Evolutionary conservation across 345 rosid genomes (phyloP).

Genomic region (Lenwebbia sp.): DNA sequence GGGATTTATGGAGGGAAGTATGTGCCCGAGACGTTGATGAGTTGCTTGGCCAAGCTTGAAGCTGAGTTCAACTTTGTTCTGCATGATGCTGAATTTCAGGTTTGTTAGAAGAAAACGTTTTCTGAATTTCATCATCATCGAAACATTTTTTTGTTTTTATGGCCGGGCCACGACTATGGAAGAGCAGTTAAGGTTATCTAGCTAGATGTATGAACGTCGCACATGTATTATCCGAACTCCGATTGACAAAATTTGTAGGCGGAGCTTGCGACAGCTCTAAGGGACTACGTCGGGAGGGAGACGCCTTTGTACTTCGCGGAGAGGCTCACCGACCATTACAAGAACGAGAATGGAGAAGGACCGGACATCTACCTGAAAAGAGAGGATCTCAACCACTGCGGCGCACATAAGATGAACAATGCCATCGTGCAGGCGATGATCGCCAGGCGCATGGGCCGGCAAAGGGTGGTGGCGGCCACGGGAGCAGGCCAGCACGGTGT

Average conservation of each 20-base stretch:
- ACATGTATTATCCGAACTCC: neutral
- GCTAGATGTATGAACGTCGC: neutral
- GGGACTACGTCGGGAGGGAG: conserved; percentile 79
- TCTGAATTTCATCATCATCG: neutral
- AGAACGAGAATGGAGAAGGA: conserved; percentile 40
- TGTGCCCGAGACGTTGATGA: conserved; percentile 62
- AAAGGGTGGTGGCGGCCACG: conserved; percentile 47
- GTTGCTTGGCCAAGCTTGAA: conserved; percentile 44
- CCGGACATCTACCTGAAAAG: conserved; percentile 76
- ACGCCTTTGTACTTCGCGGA: conserved; percentile 69
- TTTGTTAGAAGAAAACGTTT: conserved; percentile 1
- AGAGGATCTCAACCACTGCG: conserved; percentile 72
- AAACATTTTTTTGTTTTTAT: neutral
- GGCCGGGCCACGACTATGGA: neutral
- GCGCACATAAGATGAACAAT: conserved; percentile 82
- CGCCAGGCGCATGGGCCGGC: conserved; percentile 65
- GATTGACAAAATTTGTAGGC: conserved; percentile 16
- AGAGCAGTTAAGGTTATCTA: neutral
- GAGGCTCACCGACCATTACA: conserved; percentile 59
- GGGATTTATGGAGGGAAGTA: conserved; percentile 76
- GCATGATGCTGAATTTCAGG: conserved; percentile 59
- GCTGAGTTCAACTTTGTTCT: conserved; percentile 33
- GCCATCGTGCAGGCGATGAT: conserved; percentile 84
- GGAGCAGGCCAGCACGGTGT: conserved; percentile 91
- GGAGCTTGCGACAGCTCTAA: conserved; percentile 45